phyloP scores from a whole-genome alignment of 805 yeast genomes.

The Teunomyces cretensis region DNA sequence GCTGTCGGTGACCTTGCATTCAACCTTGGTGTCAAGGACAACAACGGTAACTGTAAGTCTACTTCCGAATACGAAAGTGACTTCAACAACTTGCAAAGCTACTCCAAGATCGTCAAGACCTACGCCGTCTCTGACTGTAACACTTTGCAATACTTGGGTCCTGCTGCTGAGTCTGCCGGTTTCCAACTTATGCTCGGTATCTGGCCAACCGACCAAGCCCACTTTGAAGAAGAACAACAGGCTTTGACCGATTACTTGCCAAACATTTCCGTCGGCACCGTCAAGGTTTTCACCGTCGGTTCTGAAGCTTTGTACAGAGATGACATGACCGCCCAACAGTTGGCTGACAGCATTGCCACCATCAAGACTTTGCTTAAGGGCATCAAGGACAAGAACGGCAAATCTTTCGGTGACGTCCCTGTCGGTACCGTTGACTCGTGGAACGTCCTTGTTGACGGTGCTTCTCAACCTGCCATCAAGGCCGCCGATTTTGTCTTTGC shows the following conservation, averaged over 20 bases:
- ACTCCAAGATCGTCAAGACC: constrained; percentile 71
- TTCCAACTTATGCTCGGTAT: constrained; percentile 80
- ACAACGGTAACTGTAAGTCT: constrained; percentile 73
- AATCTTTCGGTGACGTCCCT: constrained; percentile 64
- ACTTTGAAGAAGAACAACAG: constrained; percentile 68
- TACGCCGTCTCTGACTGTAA: constrained; percentile 95
- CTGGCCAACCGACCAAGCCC: constrained; percentile 90
- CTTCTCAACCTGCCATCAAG: constrained; percentile 64
- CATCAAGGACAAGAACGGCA: constrained; percentile 78
- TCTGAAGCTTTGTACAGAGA: constrained; percentile 94
- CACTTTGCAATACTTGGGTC: constrained; percentile 80
- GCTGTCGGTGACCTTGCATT: constrained; percentile 72
- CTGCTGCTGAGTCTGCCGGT: constrained; percentile 78
- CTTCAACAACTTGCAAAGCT: constrained; percentile 54
- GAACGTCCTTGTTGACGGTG: constrained; percentile 86
- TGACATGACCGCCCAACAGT: constrained; percentile 72
- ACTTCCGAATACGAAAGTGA: constrained; percentile 70
- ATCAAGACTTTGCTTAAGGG: constrained; percentile 58
- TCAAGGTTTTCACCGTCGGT: constrained; percentile 83
- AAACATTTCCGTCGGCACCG: constrained; percentile 60
- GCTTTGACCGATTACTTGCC: constrained; percentile 77
- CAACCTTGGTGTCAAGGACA: constrained; percentile 81
- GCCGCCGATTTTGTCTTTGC: constrained; percentile 87
- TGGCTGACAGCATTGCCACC: constrained; percentile 66
- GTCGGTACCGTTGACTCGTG: constrained; percentile 97